Evolutionary conservation across 2,329 filamentous ascomycete genomes (phyloP), one percentile per base, ranked within the genome.

Genomic region (Colletotrichum tamarilloi): DNA sequence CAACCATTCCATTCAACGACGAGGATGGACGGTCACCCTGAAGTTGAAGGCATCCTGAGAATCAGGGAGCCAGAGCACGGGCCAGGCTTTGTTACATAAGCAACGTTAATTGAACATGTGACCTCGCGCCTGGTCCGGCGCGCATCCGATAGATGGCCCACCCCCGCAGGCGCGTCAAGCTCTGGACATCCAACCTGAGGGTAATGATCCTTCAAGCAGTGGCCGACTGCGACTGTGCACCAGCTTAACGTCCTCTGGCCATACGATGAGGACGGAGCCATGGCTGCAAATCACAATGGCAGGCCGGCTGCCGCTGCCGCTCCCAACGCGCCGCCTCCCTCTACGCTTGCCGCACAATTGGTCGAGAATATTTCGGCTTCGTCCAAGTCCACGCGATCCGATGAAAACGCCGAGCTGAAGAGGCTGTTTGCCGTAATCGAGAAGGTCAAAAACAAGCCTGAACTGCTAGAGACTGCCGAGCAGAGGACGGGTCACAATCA

Each of bases 261-360:
- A 32, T 64, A 64, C 63, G 52, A 75, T 71, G 67, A 46, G 16
- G 42, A 73, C 46, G 32, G 53, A 19, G 42, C 14, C 60, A 76
- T 76, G 74, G 62, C 73, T 16, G 52, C 72, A 59, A 63, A 72
- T 46, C 35, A 72, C 14, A n/a, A 66, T 68, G 70, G 69, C 69
- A 66, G 62, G 60, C 60, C 64, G 9, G 69, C 70, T 55, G 73
- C 64, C 58, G 65, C 75, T 35, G 60, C 67, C 49, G 57, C 72
- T 30, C 72, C 79, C 66, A 79, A 72, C 11, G 84, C 86, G 58
- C 91, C 91, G 58, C 91, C 91, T 52, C 93, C 95, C 14, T 98
- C 95, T 19, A 97, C 95, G 11, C 88, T 98, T 78, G 95, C 95
- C 65, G 94, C 94, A 14, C 94, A 97, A 82, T 91, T 98, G 70